A percentile compares a stretch with the other conserved stretches of the same genome.
Evolutionary conservation across 805 yeast species (phyloP).

Genomic region (Millerago galiae): DNA sequence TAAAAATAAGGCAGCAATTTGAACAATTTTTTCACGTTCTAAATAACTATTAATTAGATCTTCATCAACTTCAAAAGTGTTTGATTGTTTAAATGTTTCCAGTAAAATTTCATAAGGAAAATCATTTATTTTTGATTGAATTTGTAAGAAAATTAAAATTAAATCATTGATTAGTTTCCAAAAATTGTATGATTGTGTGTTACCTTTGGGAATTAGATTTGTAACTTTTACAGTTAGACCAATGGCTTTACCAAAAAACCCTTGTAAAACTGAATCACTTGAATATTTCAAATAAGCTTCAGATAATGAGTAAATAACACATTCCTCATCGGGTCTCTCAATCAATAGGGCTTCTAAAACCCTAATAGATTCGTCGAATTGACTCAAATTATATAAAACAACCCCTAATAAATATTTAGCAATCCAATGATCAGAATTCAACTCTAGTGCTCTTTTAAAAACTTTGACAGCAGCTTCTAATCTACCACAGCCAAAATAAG

Average conservation of each 20-base stretch:
- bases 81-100: slow-evolving; percentile 15
- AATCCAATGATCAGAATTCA: slow-evolving; percentile 52
- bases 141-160: slow-evolving; percentile 42
- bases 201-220: slow-evolving; percentile 33
- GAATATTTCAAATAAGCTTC: slow-evolving; percentile 55
- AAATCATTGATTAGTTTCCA: slow-evolving; percentile 67
- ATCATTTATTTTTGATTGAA: slow-evolving; percentile 45
- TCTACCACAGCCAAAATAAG: slow-evolving; percentile 79
- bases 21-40: slow-evolving; percentile 22
- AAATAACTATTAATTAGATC: slow-evolving; percentile 15
- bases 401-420: slow-evolving; percentile 63
- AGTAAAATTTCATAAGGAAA: slow-evolving; percentile 42
- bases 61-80: slow-evolving; percentile 25
- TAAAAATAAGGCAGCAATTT: slow-evolving; percentile 34
- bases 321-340: slow-evolving; percentile 40
- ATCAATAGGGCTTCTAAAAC: slow-evolving; percentile 38
- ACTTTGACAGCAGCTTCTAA: slow-evolving; percentile 83
- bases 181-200: slow-evolving; percentile 40
- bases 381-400: slow-evolving; percentile 56
- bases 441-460: slow-evolving; percentile 53
- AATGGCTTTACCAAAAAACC: slow-evolving; percentile 63
- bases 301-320: slow-evolving; percentile 46
- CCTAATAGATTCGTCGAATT: slow-evolving; percentile 54
- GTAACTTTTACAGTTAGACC: slow-evolving; percentile 42
- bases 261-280: slow-evolving; percentile 43